Conservation (phyloP, 306 rosid genomes). For the Cicer cuneatum region DNA sequence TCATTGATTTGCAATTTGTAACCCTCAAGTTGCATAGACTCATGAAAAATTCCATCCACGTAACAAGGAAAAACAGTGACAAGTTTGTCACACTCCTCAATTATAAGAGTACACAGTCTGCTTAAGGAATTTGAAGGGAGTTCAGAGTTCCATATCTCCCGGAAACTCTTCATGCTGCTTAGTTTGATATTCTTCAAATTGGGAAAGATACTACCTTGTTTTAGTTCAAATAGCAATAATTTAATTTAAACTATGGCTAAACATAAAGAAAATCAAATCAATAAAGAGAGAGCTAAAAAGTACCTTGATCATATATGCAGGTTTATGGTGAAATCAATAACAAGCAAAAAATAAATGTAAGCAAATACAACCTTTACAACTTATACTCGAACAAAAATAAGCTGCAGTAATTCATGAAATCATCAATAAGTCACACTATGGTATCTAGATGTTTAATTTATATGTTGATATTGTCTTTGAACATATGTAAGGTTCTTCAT, state of each 20-base stretch:
- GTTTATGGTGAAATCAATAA: too few relatives aligned
- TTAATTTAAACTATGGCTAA: not conserved
- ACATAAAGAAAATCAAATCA: not conserved
- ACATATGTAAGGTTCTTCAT: not conserved
- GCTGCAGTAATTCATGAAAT: too few relatives aligned
- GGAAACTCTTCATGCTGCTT: not conserved
- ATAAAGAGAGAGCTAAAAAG: too few relatives aligned
- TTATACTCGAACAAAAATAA: too few relatives aligned
- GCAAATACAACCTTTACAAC: too few relatives aligned
- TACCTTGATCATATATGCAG: too few relatives aligned
- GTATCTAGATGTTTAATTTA: conserved; percentile 15
- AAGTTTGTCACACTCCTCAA: conserved; percentile 21
- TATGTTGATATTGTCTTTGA: not conserved
- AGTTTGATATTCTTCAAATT: conserved; percentile 37
- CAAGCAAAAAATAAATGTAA: too few relatives aligned
- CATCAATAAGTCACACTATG: too few relatives aligned
- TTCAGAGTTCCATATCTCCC: conserved; percentile 6
- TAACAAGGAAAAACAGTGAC: conserved; percentile 4
- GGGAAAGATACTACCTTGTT: conserved; percentile 10
- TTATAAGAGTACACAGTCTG: not conserved
- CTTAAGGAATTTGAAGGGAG: not conserved
- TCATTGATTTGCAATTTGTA: conserved; percentile 7
- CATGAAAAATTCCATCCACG: not conserved
- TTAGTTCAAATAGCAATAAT: not conserved
- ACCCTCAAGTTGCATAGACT: conserved; percentile 27